These are phyloP conservation scores for Flueggea neowawraea DNA, from an alignment of 441 rosid species.

Conservation along the genomic window DNA sequence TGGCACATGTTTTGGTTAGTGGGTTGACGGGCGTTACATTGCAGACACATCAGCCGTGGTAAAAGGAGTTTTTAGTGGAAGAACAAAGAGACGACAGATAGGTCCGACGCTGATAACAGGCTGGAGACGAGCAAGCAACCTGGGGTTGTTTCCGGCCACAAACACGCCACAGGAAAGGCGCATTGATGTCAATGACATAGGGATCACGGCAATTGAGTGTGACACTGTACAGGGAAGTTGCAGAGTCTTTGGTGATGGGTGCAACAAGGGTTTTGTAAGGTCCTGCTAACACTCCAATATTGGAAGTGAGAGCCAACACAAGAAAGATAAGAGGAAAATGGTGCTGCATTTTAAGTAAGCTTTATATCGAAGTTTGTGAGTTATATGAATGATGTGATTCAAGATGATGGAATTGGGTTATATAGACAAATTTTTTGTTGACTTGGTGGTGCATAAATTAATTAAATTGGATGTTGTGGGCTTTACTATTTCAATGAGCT, in stretches of 20 bases:
- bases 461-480: too few relatives aligned
- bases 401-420: too few relatives aligned
- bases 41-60: conserved; percentile 21
- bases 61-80: conserved; percentile 12
- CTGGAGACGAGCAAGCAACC: conserved; percentile 13
- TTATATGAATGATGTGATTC: too few relatives aligned
- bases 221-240: conserved; percentile 14
- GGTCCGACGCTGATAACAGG: conserved; percentile 16
- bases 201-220: conserved; percentile 7
- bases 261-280: conserved; percentile 10
- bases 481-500: too few relatives aligned
- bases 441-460: too few relatives aligned
- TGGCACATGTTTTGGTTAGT: conserved; percentile 17
- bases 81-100: conserved; percentile 8
- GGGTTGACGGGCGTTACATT: conserved; percentile 28
- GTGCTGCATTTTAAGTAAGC: too few relatives aligned
- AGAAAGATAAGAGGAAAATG: background rate
- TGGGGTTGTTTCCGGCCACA: conserved; percentile 2
- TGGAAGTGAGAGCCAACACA: background rate
- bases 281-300: background rate
- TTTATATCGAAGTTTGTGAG: too few relatives aligned
- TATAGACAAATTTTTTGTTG: too few relatives aligned
- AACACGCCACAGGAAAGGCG: conserved; percentile 12
- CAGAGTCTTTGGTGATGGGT: conserved; percentile 11
- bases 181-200: conserved; percentile 18